Percentiles rank a stretch among this genome's conserved stretches.
phyloP scores from a whole-genome alignment of 2,329 filamentous ascomycete genomes.

The Ceratocystis huliohia region DNA sequence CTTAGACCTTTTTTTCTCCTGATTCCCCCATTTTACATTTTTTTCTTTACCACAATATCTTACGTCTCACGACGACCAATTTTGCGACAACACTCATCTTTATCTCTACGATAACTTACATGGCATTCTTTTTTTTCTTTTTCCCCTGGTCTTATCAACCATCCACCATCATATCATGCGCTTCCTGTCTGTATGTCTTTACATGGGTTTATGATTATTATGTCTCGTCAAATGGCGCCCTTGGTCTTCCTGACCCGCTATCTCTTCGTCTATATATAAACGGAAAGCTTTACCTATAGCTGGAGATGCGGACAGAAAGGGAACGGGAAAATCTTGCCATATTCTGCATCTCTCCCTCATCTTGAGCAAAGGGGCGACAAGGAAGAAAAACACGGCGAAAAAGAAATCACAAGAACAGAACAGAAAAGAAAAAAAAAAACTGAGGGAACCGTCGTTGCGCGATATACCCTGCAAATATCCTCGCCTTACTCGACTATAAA shows the following conservation, averaged over 20 bases:
- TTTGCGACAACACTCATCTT: background rate
- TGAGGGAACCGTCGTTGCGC: too few species aligned
- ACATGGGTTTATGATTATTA: conserved; percentile 15
- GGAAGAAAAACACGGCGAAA: too few species aligned
- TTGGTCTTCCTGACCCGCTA: background rate
- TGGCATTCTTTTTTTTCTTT: background rate
- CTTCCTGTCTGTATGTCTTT: background rate
- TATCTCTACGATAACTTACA: background rate
- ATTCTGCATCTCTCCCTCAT: too few species aligned
- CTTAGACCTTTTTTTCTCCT: conserved; percentile 15
- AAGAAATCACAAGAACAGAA: too few species aligned
- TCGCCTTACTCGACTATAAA: too few species aligned
- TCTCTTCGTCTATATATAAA: too few species aligned
- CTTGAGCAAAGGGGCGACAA: too few species aligned
- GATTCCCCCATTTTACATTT: conserved; percentile 16
- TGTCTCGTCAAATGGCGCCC: conserved; percentile 11
- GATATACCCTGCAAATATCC: too few species aligned
- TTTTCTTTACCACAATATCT: conserved; percentile 4
- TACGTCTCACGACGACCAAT: conserved; percentile 18
- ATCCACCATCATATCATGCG: background rate
- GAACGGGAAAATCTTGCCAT: background rate
- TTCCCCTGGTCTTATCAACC: background rate
- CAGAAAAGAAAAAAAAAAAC: too few species aligned
- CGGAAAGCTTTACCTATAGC: too few species aligned
- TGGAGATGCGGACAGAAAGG: background rate